Percentiles rank a stretch among this genome's conserved stretches.
Conservation (phyloP, 2,329 filamentous ascomycete species). For the Diaporthe sp. region DNA sequence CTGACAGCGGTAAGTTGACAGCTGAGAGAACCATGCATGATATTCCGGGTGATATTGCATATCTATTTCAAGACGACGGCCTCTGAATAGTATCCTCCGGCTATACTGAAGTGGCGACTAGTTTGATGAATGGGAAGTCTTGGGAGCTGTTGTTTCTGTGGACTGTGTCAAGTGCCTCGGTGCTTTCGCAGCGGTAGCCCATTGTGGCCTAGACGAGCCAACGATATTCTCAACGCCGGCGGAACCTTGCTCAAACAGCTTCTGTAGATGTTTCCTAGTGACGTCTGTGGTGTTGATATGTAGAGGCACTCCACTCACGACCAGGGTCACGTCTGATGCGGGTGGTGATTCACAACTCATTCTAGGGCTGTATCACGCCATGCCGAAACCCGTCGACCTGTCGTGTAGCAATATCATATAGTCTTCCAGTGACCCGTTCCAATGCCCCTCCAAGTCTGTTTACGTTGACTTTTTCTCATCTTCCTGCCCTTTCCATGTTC, state of each 20-base stretch:
- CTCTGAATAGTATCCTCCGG: neutral
- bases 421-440: neutral
- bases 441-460: neutral
- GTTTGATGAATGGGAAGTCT: neutral
- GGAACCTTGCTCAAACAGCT: neutral
- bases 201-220: neutral
- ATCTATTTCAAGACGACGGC: slow-evolving; percentile 12
- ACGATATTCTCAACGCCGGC: neutral
- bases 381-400: neutral
- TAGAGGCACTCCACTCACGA: no score
- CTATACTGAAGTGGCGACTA: no score
- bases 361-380: no score
- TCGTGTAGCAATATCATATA: neutral
- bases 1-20: slow-evolving; percentile 10
- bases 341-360: neutral
- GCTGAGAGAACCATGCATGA: slow-evolving; percentile 3
- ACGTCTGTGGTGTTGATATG: neutral
- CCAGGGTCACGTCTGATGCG: neutral
- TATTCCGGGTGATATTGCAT: neutral
- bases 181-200: neutral
- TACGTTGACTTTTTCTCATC: neutral
- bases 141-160: neutral
- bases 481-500: neutral
- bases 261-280: neutral
- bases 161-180: neutral